Evolutionary conservation across 2,329 filamentous ascomycete species (phyloP).

Genomic region (Fusarium temperatum): DNA sequence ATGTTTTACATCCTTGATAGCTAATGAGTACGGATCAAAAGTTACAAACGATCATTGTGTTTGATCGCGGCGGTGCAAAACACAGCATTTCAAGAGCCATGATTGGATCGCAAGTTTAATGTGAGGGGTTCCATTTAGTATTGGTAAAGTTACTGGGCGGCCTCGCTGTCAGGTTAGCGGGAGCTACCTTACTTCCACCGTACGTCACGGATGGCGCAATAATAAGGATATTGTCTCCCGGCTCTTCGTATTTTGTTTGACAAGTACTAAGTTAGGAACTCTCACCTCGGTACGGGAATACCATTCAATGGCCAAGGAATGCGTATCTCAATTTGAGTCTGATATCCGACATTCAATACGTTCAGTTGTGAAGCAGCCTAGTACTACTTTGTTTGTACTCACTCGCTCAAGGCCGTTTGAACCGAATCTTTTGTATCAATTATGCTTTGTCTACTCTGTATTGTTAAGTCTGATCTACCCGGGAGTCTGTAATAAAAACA

Average conservation of each 20-base stretch:
- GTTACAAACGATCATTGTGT: background rate
- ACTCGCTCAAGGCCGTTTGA: background rate
- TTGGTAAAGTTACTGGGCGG: slow-evolving; percentile 13
- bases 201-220: slow-evolving; percentile 19
- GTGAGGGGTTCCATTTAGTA: background rate
- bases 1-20: background rate
- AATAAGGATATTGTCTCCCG: background rate
- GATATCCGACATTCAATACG: background rate
- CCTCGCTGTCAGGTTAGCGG: slow-evolving; percentile 34
- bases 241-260: slow-evolving; percentile 1
- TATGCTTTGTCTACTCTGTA: background rate
- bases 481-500: background rate
- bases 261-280: background rate
- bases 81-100: background rate
- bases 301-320: background rate
- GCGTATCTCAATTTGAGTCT: background rate
- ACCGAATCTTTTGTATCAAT: background rate
- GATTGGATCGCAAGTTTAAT: background rate
- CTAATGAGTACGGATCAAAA: background rate
- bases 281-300: background rate
- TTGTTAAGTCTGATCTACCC: background rate
- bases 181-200: background rate
- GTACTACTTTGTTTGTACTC: background rate
- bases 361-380: background rate
- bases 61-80: slow-evolving; percentile 16